Evolutionary conservation across 805 yeast genomes (phyloP).

Genomic region (Saccharomycopsis malanga): DNA sequence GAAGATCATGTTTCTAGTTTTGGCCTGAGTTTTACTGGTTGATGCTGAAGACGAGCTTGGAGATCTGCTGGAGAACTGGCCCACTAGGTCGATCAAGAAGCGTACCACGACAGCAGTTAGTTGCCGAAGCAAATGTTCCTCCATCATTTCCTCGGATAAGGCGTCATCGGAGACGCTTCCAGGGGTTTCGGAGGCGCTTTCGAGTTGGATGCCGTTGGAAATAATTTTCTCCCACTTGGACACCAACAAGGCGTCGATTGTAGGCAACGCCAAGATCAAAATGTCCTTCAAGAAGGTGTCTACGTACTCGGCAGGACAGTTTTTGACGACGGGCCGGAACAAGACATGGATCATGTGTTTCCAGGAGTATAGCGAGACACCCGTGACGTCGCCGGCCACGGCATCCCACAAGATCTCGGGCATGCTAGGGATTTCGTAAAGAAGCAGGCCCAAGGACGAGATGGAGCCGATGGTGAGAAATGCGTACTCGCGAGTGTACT

Average conservation of each 20-base stretch:
- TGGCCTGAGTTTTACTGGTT: conserved; percentile 50
- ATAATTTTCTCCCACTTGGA: conserved; percentile 65
- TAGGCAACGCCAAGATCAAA: conserved; percentile 66
- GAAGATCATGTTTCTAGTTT: conserved; percentile 59
- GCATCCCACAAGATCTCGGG: conserved; percentile 77
- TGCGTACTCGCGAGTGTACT: conserved; percentile 95
- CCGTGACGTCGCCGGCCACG: conserved; percentile 75
- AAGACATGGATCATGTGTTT: conserved; percentile 91
- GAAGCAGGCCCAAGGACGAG: conserved; percentile 80
- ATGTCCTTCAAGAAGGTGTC: conserved; percentile 67
- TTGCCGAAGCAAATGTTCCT: conserved; percentile 88
- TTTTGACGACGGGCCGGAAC: conserved; percentile 75
- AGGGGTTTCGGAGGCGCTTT: conserved; percentile 15
- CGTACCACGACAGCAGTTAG: conserved; percentile 88
- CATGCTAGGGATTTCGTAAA: conserved; percentile 78
- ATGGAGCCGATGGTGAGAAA: conserved; percentile 84
- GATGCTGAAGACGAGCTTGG: conserved; percentile 27
- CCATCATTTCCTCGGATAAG: conserved; percentile 96
- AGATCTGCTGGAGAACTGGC: conserved; percentile 56
- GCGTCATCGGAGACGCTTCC: conserved; percentile 56
- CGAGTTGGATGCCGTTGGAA: conserved; percentile 34
- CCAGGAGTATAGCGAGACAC: conserved; percentile 94
- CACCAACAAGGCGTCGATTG: conserved; percentile 68
- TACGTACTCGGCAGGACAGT: conserved; percentile 72
- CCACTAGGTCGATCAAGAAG: conserved; percentile 77